These are phyloP conservation scores for Silene noctiflora DNA, from an alignment of 179 eudicot genomes.

Conservation along the genomic window DNA sequence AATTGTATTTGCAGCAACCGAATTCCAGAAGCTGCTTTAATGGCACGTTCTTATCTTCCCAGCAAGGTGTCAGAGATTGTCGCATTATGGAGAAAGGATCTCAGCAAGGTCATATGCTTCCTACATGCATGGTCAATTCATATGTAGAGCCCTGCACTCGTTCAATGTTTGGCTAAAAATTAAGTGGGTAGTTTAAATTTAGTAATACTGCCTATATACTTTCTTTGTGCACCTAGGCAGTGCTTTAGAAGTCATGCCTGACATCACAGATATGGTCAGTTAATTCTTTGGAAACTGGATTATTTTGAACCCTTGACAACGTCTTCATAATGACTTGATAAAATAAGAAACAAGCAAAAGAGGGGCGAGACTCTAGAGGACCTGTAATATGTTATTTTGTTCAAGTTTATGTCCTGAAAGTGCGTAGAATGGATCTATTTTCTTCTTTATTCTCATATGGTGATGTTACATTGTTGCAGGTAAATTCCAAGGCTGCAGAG, in stretches of 20 bases:
- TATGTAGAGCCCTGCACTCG: slow-evolving; percentile 5
- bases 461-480: slow-evolving; percentile 38
- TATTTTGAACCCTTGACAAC: neutral
- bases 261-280: neutral
- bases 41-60: slow-evolving; percentile 98
- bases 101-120: slow-evolving; percentile 60
- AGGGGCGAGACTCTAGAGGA: neutral
- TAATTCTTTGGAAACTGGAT: neutral
- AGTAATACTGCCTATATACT: neutral
- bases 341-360: neutral
- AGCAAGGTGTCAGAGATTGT: slow-evolving; percentile 95
- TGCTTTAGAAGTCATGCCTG: neutral
- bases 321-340: neutral
- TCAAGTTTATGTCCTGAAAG: neutral
- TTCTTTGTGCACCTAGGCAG: neutral
- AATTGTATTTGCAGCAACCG: slow-evolving; percentile 68
- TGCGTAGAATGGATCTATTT: neutral
- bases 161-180: neutral
- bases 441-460: slow-evolving; percentile 10
- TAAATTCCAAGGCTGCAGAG: slow-evolving; percentile 93
- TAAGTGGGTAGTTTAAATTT: neutral
- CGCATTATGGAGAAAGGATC: slow-evolving; percentile 86
- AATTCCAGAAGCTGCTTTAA: slow-evolving; percentile 98
- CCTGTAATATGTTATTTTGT: neutral
- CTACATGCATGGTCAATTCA: slow-evolving; percentile 2